Evolutionary conservation across 371 early-diverging fungal genomes (phyloP).

Genomic region (Circinella minor): DNA sequence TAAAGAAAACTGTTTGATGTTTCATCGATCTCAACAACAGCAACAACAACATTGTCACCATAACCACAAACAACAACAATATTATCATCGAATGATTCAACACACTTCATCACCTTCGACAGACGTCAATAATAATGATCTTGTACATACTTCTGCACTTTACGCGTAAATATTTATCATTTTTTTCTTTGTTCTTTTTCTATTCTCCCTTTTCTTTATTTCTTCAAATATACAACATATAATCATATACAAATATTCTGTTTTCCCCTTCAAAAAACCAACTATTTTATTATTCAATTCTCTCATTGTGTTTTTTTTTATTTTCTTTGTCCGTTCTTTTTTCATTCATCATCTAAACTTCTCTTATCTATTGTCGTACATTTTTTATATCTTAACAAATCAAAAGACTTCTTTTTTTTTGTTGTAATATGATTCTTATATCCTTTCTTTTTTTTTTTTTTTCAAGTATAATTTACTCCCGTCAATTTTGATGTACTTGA

Average conservation of each 20-base stretch:
- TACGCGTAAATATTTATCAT: conserved; percentile 5
- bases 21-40: background rate
- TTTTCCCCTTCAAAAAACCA: background rate
- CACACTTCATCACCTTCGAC: background rate
- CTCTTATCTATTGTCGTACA: conserved; percentile 6
- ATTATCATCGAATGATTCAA: background rate
- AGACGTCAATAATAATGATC: background rate
- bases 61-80: background rate
- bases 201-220: background rate
- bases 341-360: background rate
- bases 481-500: background rate
- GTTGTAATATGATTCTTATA: background rate
- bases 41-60: background rate
- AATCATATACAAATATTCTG: too few relatives aligned
- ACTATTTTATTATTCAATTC: background rate
- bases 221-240: background rate
- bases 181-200: background rate
- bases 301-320: background rate
- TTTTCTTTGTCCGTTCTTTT: background rate
- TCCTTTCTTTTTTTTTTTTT: background rate
- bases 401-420: background rate
- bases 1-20: background rate
- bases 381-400: background rate
- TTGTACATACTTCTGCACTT: conserved; percentile 1
- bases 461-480: background rate